Evolutionary conservation across 768 basidiomycete genomes (phyloP), one percentile per base, ranked within the genome.

Genomic region (Tulasnella sp.): DNA sequence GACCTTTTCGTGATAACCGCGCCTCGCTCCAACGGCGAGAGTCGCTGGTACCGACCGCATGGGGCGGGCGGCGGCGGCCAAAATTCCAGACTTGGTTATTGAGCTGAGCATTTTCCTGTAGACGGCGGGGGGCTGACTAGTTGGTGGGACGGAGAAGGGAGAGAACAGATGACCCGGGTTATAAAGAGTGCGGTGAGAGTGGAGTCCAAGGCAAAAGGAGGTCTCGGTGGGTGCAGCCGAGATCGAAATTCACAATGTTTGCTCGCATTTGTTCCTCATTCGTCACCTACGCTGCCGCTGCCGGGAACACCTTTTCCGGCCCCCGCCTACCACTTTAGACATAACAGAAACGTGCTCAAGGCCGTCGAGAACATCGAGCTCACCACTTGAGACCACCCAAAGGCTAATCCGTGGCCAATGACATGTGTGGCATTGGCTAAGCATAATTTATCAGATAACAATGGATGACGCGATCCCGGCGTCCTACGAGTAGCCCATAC

Each of bases 1-100:
- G 74, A 99, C 97, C 84, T 98, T 98, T 85, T 97, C 95, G 84
- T 98, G 97, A 84, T 98, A 98, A 6, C 87, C 88, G 83, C 96
- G 91, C 82, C 89, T 58, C 44, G 52, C 84, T 75, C 75, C 81
- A 34, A 83, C 81, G 39, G 80, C 81, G 14, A 56, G 5, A 10
- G 76, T 39, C 36, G 79, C 74, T 27, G 56, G 79, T 62, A 71
- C 56, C 42, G 74, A 75, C 42, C 74, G 46, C 36, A 73, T 73
- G n/a, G 58, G 74, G 34, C 62, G 77, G 46, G 56, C 56, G 78
- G 74, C 56, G 78, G 74, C 68, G 38, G 38, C 71, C 34, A 78
- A 39, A 71, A 72, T 34, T 14, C 38, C 24, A 74, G 77, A 78
- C 39, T 72, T 38, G 34, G 71, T 68, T 78, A 42, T 72, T 72